These are phyloP conservation scores for Tricholoma bakamatsutake DNA, from an alignment of 768 basidiomycete genomes.

Conservation along the genomic window DNA sequence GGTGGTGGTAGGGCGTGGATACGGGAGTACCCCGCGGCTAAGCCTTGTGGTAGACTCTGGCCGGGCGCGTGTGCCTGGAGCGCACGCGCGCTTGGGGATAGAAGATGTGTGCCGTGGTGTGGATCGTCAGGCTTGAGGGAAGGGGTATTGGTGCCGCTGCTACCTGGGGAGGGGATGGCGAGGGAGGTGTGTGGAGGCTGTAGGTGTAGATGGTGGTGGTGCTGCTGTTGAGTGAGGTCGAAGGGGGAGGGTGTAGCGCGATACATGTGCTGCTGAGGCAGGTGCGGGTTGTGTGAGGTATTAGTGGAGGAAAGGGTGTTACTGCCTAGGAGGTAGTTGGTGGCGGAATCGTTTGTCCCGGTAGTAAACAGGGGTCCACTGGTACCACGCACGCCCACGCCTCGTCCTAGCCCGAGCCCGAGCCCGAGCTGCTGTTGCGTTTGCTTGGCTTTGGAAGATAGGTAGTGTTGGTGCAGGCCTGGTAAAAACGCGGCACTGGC, in stretches of 20 bases:
- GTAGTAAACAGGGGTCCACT: conserved; percentile 24
- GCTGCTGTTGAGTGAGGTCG: conserved; percentile 35
- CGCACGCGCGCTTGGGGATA: conserved; percentile 72
- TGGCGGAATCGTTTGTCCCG: conserved; percentile 15
- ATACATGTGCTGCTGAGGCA: conserved; percentile 32
- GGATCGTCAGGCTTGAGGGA: conserved; percentile 9
- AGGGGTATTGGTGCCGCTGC: conserved; percentile 1
- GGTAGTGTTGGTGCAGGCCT: conserved; percentile 60
- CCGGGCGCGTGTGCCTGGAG: conserved; percentile 86
- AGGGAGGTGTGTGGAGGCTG: conserved; percentile 20
- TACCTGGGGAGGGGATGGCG: conserved; percentile 24
- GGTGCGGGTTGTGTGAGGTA: conserved; percentile 34
- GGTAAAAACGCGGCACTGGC: conserved; percentile 81
- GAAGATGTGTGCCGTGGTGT: conserved; percentile 23
- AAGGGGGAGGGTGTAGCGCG: conserved; percentile 38
- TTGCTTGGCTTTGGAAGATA: conserved; percentile 42
- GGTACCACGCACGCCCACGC: conserved; percentile 25
- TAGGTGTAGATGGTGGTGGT: conserved; percentile 25
- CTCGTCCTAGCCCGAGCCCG: conserved; percentile 23
- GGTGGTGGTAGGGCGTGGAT: conserved; percentile 68
- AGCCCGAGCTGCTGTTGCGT: conserved; percentile 23
- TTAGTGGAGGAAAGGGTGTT: conserved; percentile 26
- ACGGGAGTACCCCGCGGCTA: conserved; percentile 86
- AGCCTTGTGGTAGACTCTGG: conserved; percentile 85
- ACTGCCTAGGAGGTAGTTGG: conserved; percentile 24